Percentiles rank a stretch among this genome's conserved stretches.
Evolutionary conservation across 2,329 filamentous ascomycete genomes (phyloP).

Genomic region (Colletotrichum plurivorum): DNA sequence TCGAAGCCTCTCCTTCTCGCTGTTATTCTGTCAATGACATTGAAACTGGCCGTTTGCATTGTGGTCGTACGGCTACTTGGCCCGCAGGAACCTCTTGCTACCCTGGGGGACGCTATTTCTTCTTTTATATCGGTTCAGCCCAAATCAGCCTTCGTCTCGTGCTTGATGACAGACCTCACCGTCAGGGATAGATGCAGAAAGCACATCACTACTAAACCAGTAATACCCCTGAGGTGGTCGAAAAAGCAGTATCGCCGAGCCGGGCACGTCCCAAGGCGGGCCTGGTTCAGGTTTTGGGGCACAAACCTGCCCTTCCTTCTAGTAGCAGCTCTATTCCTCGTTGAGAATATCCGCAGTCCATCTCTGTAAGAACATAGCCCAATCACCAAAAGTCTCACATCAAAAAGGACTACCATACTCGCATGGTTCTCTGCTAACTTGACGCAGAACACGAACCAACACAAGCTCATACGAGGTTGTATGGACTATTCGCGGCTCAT

Average conservation of each 20-base stretch:
- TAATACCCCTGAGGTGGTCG: no score
- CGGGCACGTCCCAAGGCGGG: no score
- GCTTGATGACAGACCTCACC: background rate
- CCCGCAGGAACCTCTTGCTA: background rate
- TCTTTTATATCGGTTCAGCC: constrained; percentile 1
- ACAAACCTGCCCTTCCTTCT: background rate
- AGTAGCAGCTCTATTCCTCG: background rate
- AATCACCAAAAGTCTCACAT: background rate
- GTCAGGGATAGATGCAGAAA: background rate
- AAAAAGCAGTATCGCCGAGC: no score
- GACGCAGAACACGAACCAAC: background rate
- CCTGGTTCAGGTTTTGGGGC: background rate
- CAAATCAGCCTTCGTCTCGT: background rate
- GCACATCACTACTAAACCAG: no score
- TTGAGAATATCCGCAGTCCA: background rate
- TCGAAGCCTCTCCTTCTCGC: constrained; percentile 2
- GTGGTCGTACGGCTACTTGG: background rate
- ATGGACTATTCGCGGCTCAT: background rate
- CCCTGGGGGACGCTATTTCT: constrained; percentile 11
- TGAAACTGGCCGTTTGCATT: background rate
- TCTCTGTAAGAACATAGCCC: background rate
- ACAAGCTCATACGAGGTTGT: background rate
- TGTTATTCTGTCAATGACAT: background rate
- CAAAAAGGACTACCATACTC: no score
- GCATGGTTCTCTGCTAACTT: background rate